A percentile compares a stretch with the other conserved stretches of the same genome.
Conservation (phyloP, 2,329 filamentous ascomycete species). For the Parastagonospora nodorum region DNA sequence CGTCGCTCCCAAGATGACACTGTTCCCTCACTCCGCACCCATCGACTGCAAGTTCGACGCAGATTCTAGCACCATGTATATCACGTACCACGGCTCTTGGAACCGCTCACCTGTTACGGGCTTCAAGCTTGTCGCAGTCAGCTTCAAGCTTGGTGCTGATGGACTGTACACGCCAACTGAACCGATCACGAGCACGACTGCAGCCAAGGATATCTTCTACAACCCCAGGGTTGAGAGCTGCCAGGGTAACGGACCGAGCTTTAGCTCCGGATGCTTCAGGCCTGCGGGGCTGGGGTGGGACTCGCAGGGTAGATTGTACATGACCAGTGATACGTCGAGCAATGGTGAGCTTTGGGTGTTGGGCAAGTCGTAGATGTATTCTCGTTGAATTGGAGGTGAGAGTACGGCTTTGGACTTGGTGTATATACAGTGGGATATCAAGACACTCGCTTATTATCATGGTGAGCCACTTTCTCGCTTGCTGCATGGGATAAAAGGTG, state of each 20-base stretch:
- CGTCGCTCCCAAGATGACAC: conserved; percentile 55
- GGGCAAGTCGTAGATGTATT: conserved; percentile 29
- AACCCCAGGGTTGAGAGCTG: conserved; percentile 61
- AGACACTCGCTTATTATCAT: too few species aligned
- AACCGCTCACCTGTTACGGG: conserved; percentile 54
- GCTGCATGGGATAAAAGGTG: too few species aligned
- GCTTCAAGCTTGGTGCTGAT: conserved; percentile 49
- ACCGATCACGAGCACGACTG: conserved; percentile 52
- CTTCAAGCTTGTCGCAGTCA: conserved; percentile 55
- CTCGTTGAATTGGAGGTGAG: too few species aligned
- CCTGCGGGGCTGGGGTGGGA: conserved; percentile 62
- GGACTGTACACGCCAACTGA: conserved; percentile 48
- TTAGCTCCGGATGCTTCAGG: conserved; percentile 59
- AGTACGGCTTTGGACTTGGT: too few species aligned
- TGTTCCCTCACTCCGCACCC: conserved; percentile 71
- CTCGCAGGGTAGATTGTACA: conserved; percentile 60
- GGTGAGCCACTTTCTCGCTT: too few species aligned
- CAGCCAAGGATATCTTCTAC: conserved; percentile 59
- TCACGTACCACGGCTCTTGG: conserved; percentile 76
- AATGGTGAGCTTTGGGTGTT: conserved; percentile 41
- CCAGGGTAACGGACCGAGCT: conserved; percentile 46
- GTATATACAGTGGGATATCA: too few species aligned
- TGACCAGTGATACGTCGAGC: conserved; percentile 48
- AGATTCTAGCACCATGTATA: conserved; percentile 62
- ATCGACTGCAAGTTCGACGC: conserved; percentile 70